phyloP scores from a whole-genome alignment of 2,329 filamentous ascomycete species.

The Saccharata proteae region DNA sequence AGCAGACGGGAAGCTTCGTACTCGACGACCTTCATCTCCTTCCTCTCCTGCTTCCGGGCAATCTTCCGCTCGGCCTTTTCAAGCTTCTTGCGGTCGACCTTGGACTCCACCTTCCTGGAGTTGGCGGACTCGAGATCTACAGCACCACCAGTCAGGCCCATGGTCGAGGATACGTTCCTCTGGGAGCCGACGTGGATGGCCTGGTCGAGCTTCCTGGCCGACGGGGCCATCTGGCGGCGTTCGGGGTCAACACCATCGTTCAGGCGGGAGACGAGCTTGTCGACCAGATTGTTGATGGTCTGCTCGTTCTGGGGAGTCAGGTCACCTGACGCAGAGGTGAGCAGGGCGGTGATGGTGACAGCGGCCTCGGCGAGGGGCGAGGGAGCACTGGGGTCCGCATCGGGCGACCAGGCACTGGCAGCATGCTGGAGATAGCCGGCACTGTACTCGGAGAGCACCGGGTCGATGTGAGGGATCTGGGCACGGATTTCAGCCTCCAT shows the following conservation, averaged over 20 bases:
- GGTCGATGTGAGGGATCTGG: conserved; percentile 77
- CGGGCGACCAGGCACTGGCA: conserved; percentile 67
- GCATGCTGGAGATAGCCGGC: conserved; percentile 92
- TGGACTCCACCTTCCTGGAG: conserved; percentile 86
- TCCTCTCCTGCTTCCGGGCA: conserved; percentile 95
- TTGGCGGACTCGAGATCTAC: conserved; percentile 94
- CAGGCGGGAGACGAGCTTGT: conserved; percentile 79
- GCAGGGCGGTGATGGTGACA: conserved; percentile 69
- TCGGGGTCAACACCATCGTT: conserved; percentile 59
- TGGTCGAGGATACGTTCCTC: conserved; percentile 88
- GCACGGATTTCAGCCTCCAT: conserved; percentile 87
- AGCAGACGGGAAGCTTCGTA: conserved; percentile 91
- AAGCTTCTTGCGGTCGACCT: conserved; percentile 96
- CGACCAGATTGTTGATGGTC: conserved; percentile 70
- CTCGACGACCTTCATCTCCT: conserved; percentile 94
- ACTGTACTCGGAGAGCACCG: conserved; percentile 80
- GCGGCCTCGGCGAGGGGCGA: conserved; percentile 80
- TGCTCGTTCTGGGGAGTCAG: conserved; percentile 58
- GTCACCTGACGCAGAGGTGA: conserved; percentile 86
- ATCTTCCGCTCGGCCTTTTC: conserved; percentile 98
- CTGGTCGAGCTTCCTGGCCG: conserved; percentile 78
- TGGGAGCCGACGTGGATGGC: conserved; percentile 89
- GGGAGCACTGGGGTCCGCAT: conserved; percentile 53
- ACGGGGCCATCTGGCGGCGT: conserved; percentile 57
- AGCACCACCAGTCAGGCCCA: conserved; percentile 70